phyloP scores from a whole-genome alignment of 345 rosid species.

The Murraya koenigii region DNA sequence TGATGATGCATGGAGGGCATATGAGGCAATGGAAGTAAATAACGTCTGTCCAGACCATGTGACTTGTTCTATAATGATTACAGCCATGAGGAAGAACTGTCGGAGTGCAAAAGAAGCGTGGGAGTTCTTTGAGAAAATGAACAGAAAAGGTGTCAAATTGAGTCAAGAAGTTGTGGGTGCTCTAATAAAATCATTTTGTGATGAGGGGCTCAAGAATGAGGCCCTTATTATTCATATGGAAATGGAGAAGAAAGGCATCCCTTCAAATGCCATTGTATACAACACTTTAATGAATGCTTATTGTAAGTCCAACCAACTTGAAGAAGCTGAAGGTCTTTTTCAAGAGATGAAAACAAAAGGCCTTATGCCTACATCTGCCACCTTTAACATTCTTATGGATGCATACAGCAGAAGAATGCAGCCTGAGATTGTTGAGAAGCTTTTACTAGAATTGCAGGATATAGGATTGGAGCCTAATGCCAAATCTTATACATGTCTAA shows the following conservation, averaged over 20 bases:
- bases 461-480: conserved; percentile 58
- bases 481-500: conserved; percentile 69
- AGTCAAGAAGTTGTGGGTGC: conserved; percentile 67
- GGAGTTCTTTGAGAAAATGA: conserved; percentile 77
- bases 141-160: conserved; percentile 71
- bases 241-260: conserved; percentile 82
- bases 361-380: conserved; percentile 51
- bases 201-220: conserved; percentile 76
- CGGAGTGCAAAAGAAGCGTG: conserved; percentile 69
- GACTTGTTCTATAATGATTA: conserved; percentile 73
- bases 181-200: conserved; percentile 76
- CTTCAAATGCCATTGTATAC: conserved; percentile 60
- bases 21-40: conserved; percentile 59
- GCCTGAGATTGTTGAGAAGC: conserved; percentile 69
- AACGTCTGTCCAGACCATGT: conserved; percentile 64
- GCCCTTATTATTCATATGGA: conserved; percentile 75
- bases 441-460: conserved; percentile 68
- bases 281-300: conserved; percentile 84
- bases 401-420: conserved; percentile 90
- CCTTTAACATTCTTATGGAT: conserved; percentile 76
- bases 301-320: conserved; percentile 62
- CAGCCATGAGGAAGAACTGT: conserved; percentile 66
- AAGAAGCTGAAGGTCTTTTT: conserved; percentile 85
- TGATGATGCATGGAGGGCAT: conserved; percentile 69
- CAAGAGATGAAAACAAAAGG: conserved; percentile 71